Evolutionary conservation across 805 yeast genomes (phyloP).

Genomic region (Wickerhamiella sergipiensis): DNA sequence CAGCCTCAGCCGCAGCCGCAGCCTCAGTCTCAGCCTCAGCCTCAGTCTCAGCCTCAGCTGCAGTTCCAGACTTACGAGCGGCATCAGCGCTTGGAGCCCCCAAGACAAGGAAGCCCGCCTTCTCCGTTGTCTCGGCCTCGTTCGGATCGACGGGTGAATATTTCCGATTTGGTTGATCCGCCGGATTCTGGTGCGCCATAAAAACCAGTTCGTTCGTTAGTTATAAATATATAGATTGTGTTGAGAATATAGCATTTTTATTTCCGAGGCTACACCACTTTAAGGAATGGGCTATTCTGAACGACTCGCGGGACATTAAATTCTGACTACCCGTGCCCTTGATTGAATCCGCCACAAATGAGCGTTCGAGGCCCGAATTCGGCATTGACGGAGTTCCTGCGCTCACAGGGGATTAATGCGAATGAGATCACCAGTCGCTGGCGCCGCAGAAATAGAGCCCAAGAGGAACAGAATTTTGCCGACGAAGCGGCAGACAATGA

Average conservation of each 20-base stretch:
- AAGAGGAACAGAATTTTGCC: slow-evolving; percentile 23
- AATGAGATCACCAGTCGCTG: slow-evolving; percentile 46
- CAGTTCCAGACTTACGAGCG: background rate
- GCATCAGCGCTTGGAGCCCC: background rate
- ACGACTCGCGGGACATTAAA: too few species aligned
- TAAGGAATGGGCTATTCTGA: too few species aligned
- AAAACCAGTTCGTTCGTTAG: background rate
- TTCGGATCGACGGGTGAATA: background rate
- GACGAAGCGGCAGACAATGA: slow-evolving; percentile 20
- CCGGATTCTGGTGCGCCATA: background rate
- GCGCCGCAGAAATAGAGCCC: slow-evolving; percentile 12
- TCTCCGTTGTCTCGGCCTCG: background rate
- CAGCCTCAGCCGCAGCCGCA: background rate
- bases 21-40: background rate
- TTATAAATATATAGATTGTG: too few species aligned
- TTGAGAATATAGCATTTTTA: too few species aligned
- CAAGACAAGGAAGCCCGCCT: background rate
- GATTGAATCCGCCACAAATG: slow-evolving; percentile 6
- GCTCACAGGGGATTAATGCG: slow-evolving; percentile 81
- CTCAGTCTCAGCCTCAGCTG: background rate
- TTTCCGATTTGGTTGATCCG: background rate
- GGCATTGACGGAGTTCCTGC: slow-evolving; percentile 76
- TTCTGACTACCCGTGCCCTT: background rate
- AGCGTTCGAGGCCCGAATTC: slow-evolving; percentile 42
- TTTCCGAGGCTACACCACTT: too few species aligned